These are phyloP conservation scores for Boletus rufocinnamomeus DNA, from an alignment of 768 basidiomycete species.

Conservation along the genomic window DNA sequence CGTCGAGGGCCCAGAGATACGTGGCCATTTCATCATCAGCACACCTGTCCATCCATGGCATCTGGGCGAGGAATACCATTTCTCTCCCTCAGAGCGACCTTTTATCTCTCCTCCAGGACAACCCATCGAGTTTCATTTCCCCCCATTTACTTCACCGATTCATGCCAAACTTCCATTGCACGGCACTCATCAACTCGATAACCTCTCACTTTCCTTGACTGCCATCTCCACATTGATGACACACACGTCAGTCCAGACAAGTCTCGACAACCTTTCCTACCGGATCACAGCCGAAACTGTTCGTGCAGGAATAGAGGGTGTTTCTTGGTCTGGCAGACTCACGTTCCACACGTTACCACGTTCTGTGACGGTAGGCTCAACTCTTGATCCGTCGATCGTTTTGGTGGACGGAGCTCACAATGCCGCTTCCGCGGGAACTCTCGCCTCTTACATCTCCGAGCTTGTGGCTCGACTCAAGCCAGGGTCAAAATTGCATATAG, in stretches of 20 bases:
- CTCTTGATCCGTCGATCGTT: conserved; percentile 39
- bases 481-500: conserved; percentile 43
- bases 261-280: conserved; percentile 11
- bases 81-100: conserved; percentile 34
- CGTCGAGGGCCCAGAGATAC: conserved; percentile 39
- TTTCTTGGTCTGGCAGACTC: conserved; percentile 82
- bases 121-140: conserved; percentile 44
- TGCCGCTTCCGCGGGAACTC: conserved; percentile 66
- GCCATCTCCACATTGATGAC: conserved; percentile 59
- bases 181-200: conserved; percentile 84
- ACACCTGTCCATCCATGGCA: conserved; percentile 37
- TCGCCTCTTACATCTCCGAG: conserved; percentile 59
- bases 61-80: conserved; percentile 37
- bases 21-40: conserved; percentile 43
- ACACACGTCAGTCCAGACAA: conserved; percentile 35
- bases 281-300: conserved; percentile 53
- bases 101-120: conserved; percentile 41
- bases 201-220: conserved; percentile 69
- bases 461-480: conserved; percentile 32
- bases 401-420: conserved; percentile 97
- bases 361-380: conserved; percentile 20
- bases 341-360: conserved; percentile 55
- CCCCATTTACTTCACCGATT: conserved; percentile 48
- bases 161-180: conserved; percentile 60
- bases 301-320: conserved; percentile 54